Conservation (phyloP, 805 yeast species). For the Citeromyces nyonsensis region DNA sequence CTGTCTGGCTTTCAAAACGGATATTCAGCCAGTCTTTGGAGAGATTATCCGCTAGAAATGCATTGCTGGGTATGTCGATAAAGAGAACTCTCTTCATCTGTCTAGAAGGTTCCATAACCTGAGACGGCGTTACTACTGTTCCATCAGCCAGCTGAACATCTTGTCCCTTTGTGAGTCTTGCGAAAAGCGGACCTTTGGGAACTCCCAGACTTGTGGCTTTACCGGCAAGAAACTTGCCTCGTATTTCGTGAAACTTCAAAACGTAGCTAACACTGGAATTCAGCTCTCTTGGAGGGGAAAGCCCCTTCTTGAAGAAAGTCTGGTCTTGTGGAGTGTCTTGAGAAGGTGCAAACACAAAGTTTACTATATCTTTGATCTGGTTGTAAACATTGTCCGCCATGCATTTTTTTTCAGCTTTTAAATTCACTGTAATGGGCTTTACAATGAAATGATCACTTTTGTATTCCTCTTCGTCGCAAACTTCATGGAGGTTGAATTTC, state of each 20-base stretch:
- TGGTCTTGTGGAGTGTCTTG: slow-evolving; percentile 2
- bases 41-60: slow-evolving; percentile 21
- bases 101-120: slow-evolving; percentile 55
- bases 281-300: slow-evolving; percentile 7
- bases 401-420: background rate
- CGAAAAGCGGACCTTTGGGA: slow-evolving; percentile 36
- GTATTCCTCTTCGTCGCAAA: background rate
- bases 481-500: slow-evolving; percentile 20
- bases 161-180: slow-evolving; percentile 43
- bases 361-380: slow-evolving; percentile 6
- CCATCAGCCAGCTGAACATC: slow-evolving; percentile 46
- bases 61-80: slow-evolving; percentile 52
- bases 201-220: slow-evolving; percentile 60
- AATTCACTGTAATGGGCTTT: background rate
- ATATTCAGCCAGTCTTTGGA: slow-evolving; percentile 9
- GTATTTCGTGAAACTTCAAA: slow-evolving; percentile 43
- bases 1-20: slow-evolving; percentile 9
- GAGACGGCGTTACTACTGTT: slow-evolving; percentile 39
- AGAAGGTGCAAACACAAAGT: slow-evolving; percentile 10
- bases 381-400: slow-evolving; percentile 1
- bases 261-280: slow-evolving; percentile 44
- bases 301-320: slow-evolving; percentile 3
- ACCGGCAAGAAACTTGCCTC: slow-evolving; percentile 63
- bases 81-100: slow-evolving; percentile 45
- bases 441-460: background rate